phyloP scores from a whole-genome alignment of 345 rosid genomes.

The Psidium friedrichsthalianum region DNA sequence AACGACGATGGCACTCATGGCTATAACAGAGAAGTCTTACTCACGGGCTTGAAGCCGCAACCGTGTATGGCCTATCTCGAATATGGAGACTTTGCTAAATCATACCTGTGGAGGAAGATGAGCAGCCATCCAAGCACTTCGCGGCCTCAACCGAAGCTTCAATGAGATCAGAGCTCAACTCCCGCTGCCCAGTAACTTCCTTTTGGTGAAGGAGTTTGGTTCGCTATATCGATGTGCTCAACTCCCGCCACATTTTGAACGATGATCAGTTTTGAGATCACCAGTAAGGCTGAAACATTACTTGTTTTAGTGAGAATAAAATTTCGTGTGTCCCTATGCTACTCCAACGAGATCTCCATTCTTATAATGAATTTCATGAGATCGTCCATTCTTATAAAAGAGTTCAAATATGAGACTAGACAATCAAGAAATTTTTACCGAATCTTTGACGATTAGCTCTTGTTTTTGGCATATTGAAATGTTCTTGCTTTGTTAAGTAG shows the following conservation, averaged over 20 bases:
- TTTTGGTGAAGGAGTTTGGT: not conserved
- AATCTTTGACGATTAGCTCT: no score
- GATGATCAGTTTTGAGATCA: not conserved
- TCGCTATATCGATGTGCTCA: not conserved
- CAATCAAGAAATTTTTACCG: not conserved
- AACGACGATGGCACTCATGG: not conserved
- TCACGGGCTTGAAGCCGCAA: slow-evolving; percentile 50
- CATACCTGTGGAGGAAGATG: slow-evolving; percentile 45
- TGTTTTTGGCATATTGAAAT: no score
- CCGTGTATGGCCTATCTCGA: slow-evolving; percentile 28
- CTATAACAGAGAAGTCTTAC: slow-evolving; percentile 33
- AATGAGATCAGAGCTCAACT: slow-evolving; percentile 24
- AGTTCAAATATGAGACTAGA: not conserved
- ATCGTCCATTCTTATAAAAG: not conserved
- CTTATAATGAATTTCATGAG: not conserved
- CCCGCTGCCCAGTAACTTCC: slow-evolving; percentile 24
- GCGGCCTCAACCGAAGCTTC: slow-evolving; percentile 33
- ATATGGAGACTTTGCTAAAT: slow-evolving; percentile 41
- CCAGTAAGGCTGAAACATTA: not conserved
- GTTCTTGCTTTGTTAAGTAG: no score
- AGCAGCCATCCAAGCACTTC: slow-evolving; percentile 38
- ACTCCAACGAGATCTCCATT: not conserved
- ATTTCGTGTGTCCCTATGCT: not conserved
- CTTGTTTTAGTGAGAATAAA: not conserved
- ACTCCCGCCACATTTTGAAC: not conserved